Conservation (phyloP, 345 rosid species). For the Melaleuca quinquenervia region DNA sequence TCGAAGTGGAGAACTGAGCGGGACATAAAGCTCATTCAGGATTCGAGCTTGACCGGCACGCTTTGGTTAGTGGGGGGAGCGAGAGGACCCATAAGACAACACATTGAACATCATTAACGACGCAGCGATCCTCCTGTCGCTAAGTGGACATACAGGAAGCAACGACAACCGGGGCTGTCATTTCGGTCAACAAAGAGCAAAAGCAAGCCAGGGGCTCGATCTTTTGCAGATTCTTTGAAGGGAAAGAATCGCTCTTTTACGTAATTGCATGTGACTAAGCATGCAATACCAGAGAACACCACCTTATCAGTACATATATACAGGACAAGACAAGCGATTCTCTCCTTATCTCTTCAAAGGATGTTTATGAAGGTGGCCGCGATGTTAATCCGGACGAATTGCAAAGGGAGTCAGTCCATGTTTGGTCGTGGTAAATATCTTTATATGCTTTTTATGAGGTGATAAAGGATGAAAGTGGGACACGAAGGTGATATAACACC, state of each 20-base stretch:
- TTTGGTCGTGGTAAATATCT: not conserved
- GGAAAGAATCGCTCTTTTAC: not conserved
- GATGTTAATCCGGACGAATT: not conserved
- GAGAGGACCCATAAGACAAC: not conserved
- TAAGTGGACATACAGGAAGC: not conserved
- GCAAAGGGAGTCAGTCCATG: not conserved
- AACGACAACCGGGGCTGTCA: not conserved
- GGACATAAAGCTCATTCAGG: not conserved
- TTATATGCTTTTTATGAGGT: not conserved
- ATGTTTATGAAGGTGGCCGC: not conserved
- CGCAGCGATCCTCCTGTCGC: not conserved
- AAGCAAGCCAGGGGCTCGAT: not conserved
- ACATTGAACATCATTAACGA: not conserved
- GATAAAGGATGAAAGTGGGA: not conserved
- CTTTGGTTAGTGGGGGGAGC: not conserved
- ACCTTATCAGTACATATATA: not conserved
- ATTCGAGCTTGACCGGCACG: not conserved
- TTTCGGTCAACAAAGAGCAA: not conserved
- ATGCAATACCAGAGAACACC: not conserved
- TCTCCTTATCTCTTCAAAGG: not conserved
- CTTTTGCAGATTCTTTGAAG: not conserved
- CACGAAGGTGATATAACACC: not conserved
- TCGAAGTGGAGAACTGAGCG: not conserved
- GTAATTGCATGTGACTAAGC: not conserved
- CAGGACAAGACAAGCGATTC: not conserved